Evolutionary conservation across 2,329 filamentous ascomycete species (phyloP).

Genomic region (Cladosporium oxysporum): DNA sequence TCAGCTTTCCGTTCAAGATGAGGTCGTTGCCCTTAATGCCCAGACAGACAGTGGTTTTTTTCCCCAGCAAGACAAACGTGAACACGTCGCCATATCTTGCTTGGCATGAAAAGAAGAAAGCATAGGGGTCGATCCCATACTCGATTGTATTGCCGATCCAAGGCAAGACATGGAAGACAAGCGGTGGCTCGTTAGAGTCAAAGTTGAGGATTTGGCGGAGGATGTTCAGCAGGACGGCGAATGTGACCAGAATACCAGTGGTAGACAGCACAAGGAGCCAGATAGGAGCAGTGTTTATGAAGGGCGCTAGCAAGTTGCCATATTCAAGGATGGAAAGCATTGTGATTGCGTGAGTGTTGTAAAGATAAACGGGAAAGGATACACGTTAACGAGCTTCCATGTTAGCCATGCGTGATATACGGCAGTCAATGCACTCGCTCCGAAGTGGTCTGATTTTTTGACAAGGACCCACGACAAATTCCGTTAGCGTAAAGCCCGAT

Average conservation of each 20-base stretch:
- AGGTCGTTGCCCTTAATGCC: conserved; percentile 85
- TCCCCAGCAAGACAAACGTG: conserved; percentile 84
- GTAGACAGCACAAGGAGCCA: conserved; percentile 49
- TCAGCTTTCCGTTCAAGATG: conserved; percentile 86
- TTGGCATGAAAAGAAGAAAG: conserved; percentile 74
- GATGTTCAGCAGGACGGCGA: conserved; percentile 75
- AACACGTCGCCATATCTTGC: conserved; percentile 89
- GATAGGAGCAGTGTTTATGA: conserved; percentile 25
- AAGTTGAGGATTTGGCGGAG: conserved; percentile 67
- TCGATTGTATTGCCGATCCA: conserved; percentile 86
- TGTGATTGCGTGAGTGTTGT: conserved; percentile 22
- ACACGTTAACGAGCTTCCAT: too few relatives aligned
- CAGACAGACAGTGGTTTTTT: conserved; percentile 83
- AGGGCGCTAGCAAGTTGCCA: conserved; percentile 47
- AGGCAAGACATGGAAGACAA: conserved; percentile 66
- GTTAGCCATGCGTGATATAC: too few relatives aligned
- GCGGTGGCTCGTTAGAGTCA: conserved; percentile 67
- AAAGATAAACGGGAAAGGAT: background rate
- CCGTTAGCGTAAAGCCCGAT: too few relatives aligned
- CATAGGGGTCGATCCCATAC: conserved; percentile 92
- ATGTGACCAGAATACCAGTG: conserved; percentile 50
- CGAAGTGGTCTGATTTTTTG: too few relatives aligned
- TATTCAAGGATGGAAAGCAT: conserved; percentile 57
- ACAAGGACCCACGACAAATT: too few relatives aligned
- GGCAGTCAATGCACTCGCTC: too few relatives aligned